A percentile compares a stretch with the other conserved stretches of the same genome.
Conservation (phyloP, 2,329 filamentous ascomycete species). For the Ceratocystis destructans region DNA sequence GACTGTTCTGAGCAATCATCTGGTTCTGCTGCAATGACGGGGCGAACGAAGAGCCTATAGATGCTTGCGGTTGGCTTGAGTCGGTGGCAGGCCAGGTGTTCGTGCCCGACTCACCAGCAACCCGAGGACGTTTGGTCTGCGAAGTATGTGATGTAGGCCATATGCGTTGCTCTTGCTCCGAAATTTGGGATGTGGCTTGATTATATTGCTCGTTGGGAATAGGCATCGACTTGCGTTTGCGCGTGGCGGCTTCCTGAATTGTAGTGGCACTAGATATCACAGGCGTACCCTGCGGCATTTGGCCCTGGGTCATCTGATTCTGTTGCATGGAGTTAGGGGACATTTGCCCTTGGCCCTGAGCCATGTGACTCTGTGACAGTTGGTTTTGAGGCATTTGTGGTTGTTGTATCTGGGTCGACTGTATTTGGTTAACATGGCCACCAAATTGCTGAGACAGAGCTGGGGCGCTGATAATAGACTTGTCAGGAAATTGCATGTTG, state of each 20-base stretch:
- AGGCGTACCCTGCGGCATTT: constrained; percentile 10
- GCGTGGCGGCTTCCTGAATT: constrained; percentile 13
- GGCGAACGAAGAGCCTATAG: constrained; percentile 11
- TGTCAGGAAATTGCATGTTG: constrained; percentile 10
- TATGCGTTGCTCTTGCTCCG: constrained; percentile 10
- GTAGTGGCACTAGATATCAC: constrained; percentile 1
- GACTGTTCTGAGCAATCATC: constrained; percentile 16
- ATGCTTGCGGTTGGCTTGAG: constrained; percentile 10
- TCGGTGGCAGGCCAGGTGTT: constrained; percentile 10
- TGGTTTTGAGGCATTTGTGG: constrained; percentile 6
- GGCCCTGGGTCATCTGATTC: constrained; percentile 10
- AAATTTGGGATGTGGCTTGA: constrained; percentile 9
- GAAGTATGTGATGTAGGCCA: constrained; percentile 8
- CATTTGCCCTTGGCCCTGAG: constrained; percentile 11
- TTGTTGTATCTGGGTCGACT: constrained; percentile 12
- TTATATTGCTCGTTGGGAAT: constrained; percentile 14
- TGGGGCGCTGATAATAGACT: background rate
- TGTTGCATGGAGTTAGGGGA: background rate
- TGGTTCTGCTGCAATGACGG: constrained; percentile 16
- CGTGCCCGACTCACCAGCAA: constrained; percentile 11
- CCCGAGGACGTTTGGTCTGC: constrained; percentile 17
- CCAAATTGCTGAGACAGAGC: constrained; percentile 11
- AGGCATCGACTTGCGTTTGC: constrained; percentile 19
- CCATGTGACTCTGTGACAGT: background rate
- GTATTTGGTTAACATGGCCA: constrained; percentile 10